Percentiles rank a stretch among this genome's conserved stretches.
These are phyloP conservation scores for Gaillardinia entomophila DNA, from an alignment of 805 yeast species.

Conservation along the genomic window DNA sequence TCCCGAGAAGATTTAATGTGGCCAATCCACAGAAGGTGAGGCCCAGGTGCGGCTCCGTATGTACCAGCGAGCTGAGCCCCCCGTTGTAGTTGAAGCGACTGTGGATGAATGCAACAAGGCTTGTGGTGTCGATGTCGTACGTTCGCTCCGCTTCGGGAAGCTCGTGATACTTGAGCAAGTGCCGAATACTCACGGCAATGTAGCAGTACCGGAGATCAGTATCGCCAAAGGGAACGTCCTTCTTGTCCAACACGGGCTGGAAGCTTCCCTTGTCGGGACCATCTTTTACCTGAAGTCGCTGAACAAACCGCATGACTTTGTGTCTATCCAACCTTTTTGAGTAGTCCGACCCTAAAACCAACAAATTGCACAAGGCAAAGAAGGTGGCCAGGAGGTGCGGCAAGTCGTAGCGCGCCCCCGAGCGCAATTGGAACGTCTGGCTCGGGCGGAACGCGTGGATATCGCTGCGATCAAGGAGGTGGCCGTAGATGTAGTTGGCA, in stretches of 20 bases:
- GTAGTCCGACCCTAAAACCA: constrained; percentile 44
- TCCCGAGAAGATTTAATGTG: constrained; percentile 39
- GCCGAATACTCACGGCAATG: constrained; percentile 62
- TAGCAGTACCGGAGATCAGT: constrained; percentile 69
- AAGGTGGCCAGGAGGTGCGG: constrained; percentile 72
- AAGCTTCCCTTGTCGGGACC: constrained; percentile 30
- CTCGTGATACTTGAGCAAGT: constrained; percentile 39
- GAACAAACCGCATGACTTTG: constrained; percentile 52
- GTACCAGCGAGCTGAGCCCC: constrained; percentile 54
- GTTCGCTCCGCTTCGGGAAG: constrained; percentile 12
- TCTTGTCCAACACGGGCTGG: constrained; percentile 22
- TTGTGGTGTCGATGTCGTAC: constrained; percentile 38
- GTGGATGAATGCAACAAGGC: constrained; percentile 30
- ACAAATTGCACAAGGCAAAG: constrained; percentile 59
- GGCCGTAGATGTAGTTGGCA: constrained; percentile 42
- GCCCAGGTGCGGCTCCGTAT: constrained; percentile 78
- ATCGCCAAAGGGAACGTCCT: constrained; percentile 47
- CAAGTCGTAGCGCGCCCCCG: constrained; percentile 40
- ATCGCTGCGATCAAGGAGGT: constrained; percentile 27
- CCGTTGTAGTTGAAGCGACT: constrained; percentile 47
- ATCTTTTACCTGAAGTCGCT: constrained; percentile 45
- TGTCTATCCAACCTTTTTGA: constrained; percentile 27
- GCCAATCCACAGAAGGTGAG: constrained; percentile 80
- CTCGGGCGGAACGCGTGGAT: constrained; percentile 57
- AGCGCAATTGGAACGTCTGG: constrained; percentile 32